phyloP scores from a whole-genome alignment of 2,329 filamentous ascomycete genomes.

The Ceratocystis alfenasii region DNA sequence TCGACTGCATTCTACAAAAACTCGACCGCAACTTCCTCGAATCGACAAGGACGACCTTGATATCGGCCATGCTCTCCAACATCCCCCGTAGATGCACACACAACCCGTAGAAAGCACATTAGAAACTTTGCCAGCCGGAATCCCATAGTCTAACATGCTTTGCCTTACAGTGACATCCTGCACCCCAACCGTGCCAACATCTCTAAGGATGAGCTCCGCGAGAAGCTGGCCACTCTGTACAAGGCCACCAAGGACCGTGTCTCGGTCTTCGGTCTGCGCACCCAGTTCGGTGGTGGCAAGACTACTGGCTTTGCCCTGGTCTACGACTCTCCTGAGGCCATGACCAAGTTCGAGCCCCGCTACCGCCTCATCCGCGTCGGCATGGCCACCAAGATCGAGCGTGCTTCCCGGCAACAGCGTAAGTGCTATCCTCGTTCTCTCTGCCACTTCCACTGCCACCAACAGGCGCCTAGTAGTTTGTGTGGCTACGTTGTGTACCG shows the following conservation, averaged over 20 bases:
- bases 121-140: neutral
- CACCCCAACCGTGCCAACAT: slow-evolving; percentile 98
- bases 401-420: slow-evolving; percentile 97
- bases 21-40: neutral
- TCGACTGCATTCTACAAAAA: neutral
- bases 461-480: slow-evolving; percentile 14
- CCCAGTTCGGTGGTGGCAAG: slow-evolving; percentile 99
- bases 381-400: slow-evolving; percentile 88
- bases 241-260: slow-evolving; percentile 97
- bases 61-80: neutral
- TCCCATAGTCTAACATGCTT: slow-evolving; percentile 23
- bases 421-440: slow-evolving; percentile 40
- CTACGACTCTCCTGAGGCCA: slow-evolving; percentile 94
- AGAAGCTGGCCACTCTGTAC: slow-evolving; percentile 91
- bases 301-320: slow-evolving; percentile 96
- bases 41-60: neutral
- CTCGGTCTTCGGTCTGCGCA: slow-evolving; percentile 95
- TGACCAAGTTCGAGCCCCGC: slow-evolving; percentile 99
- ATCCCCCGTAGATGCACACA: neutral
- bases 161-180: slow-evolving; percentile 74
- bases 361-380: slow-evolving; percentile 95
- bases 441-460: slow-evolving; percentile 18
- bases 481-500: slow-evolving; percentile 5
- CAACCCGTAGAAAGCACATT: neutral
- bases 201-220: slow-evolving; percentile 96